Base-by-base conservation (phyloP, 2,329 filamentous ascomycete genomes). In the Xylariaceae sp. region DNA sequence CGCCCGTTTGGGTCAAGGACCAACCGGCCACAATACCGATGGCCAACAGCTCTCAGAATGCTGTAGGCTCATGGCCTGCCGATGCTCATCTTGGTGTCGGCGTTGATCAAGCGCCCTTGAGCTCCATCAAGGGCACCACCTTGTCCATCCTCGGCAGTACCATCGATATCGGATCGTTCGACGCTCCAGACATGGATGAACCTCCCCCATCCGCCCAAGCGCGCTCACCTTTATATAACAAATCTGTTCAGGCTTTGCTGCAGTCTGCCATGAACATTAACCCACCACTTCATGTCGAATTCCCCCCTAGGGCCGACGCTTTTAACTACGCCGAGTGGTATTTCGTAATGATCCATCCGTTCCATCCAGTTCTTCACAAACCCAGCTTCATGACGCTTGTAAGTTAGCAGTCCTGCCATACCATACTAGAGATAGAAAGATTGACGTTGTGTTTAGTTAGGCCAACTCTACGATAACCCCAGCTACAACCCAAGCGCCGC, bases 111-210 rank as follows among this genome's bases (percentile, higher is more conserved):
- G 81, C 82, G 7, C 83, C 84, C 44, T 73, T 92, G 30, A 90
- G 85, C 70, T 86, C 87, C 6, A 87, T 92, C 66, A 86, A 87
- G 64, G 89, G 89, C 40, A 92, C 88, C 0, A 84, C 83, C 7
- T 75, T 94, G n/a, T 86, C 88, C 1, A 83, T 95, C 47, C 83
- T 94, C 35, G 91, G 90, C 27, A 88, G 88, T 62, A 87, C 89
- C 39, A 88, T 94, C 64, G 88, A 95, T 70, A 82, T 93, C 35
- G 85, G 87, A 10, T 84, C 87, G 37, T 91, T 90, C 64, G 81
- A 86, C 40, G 83, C 81, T 1, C 77, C 80, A 1, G 88, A 91
- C 55, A 78, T 84, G 68, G 83, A 88, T 62, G 86, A 89, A 74
- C 83, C 72, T 53, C 73, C 69, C 55, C 72, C 68, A 62, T 80